Conservation (phyloP, 257 asterid species). For the Catharanthus roseus region DNA sequence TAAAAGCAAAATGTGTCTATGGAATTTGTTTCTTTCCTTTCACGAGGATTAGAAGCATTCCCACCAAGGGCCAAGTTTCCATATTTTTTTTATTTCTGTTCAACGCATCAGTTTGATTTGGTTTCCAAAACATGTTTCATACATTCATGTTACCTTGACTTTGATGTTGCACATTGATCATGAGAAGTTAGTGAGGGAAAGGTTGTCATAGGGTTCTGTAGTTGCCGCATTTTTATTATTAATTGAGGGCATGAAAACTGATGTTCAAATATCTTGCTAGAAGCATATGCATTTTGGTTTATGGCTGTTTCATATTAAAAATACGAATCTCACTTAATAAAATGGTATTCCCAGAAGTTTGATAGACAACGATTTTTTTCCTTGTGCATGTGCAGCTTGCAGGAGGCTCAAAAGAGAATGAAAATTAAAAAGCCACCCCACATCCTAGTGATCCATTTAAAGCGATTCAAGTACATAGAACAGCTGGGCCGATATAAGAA, state of each 20-base stretch:
- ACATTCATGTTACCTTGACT: neutral
- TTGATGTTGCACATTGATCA: neutral
- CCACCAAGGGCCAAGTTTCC: neutral
- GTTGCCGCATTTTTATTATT: neutral
- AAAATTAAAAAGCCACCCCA: conserved; percentile 80
- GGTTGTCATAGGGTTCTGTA: neutral
- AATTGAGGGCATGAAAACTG: neutral
- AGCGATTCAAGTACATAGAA: conserved; percentile 77
- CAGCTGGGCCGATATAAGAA: conserved; percentile 75
- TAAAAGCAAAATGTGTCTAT: neutral
- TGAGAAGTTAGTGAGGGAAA: neutral
- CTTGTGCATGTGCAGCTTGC: conserved; percentile 39
- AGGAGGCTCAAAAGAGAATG: conserved; percentile 95
- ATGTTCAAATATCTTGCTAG: neutral
- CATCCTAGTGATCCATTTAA: conserved; percentile 72
- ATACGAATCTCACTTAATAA: neutral
- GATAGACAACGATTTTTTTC: neutral
- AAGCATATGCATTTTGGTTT: neutral
- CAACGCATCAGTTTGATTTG: neutral
- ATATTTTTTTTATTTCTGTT: neutral
- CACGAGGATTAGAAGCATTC: too few species aligned
- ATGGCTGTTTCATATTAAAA: neutral
- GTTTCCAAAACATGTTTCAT: neutral
- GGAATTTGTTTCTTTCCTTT: too few species aligned
- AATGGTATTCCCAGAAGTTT: neutral